Percentiles rank a stretch among this genome's conserved stretches.
Conservation (phyloP, 2,329 filamentous ascomycete genomes). For the Alternaria metachromatica region DNA sequence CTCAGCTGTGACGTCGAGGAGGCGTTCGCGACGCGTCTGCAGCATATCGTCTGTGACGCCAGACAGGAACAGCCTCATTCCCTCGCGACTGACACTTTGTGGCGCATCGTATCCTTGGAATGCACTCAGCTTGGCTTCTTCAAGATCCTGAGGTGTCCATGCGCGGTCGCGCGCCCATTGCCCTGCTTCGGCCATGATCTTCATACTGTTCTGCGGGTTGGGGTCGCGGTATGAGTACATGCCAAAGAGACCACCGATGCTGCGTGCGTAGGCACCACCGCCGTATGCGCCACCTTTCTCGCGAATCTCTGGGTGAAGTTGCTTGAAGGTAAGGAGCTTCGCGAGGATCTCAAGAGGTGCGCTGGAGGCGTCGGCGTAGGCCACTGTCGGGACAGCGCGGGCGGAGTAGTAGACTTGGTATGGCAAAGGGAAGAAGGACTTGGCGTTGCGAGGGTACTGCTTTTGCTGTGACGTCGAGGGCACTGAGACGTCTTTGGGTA, state of each 20-base stretch:
- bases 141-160: conserved; percentile 85
- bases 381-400: conserved; percentile 79
- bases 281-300: conserved; percentile 98
- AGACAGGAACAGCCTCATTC: conserved; percentile 82
- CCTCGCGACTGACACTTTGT: conserved; percentile 83
- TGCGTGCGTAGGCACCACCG: conserved; percentile 82
- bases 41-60: conserved; percentile 90
- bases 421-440: conserved; percentile 90
- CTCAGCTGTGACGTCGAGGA: conserved; percentile 83
- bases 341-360: conserved; percentile 87
- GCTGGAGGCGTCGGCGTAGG: conserved; percentile 77
- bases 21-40: conserved; percentile 78
- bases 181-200: conserved; percentile 83
- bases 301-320: conserved; percentile 94
- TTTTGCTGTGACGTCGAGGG: conserved; percentile 36
- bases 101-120: conserved; percentile 94
- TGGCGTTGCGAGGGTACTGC: conserved; percentile 56
- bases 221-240: conserved; percentile 98
- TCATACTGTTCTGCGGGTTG: conserved; percentile 86
- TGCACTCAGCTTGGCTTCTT: conserved; percentile 93
- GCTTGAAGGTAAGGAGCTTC: conserved; percentile 93
- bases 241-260: conserved; percentile 84
- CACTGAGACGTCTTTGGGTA: conserved; percentile 55
- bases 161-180: conserved; percentile 80
- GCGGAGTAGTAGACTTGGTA: conserved; percentile 98